Percentiles rank a stretch among this genome's conserved stretches.
phyloP scores from a whole-genome alignment of 1,284 basidiomycete species.

The Lignosus rhinocerotis region DNA sequence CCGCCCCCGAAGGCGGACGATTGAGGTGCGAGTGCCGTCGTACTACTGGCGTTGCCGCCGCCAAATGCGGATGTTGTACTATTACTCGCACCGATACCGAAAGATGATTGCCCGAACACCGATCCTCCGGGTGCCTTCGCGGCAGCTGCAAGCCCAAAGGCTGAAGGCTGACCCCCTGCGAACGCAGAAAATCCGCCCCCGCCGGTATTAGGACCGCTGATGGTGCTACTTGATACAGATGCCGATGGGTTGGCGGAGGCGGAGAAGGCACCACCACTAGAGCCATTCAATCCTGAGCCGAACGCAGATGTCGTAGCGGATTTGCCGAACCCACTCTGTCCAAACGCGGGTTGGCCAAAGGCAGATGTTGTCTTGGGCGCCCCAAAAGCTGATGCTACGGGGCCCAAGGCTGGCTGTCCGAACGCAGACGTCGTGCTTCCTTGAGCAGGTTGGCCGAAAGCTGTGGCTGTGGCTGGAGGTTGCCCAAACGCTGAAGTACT shows the following conservation, averaged over 20 bases:
- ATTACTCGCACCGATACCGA: slow-evolving; percentile 14
- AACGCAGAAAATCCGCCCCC: slow-evolving; percentile 36
- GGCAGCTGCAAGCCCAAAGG: slow-evolving; percentile 34
- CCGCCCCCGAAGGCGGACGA: slow-evolving; percentile 31
- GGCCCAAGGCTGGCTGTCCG: slow-evolving; percentile 28
- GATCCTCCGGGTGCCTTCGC: slow-evolving; percentile 26
- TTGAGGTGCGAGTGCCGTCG: slow-evolving; percentile 2
- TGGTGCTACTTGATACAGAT: slow-evolving; percentile 18
- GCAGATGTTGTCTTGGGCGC: slow-evolving; percentile 28
- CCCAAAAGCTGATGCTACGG: slow-evolving; percentile 32
- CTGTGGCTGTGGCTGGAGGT: slow-evolving; percentile 24
- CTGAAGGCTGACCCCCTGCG: slow-evolving; percentile 32
- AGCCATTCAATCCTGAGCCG: slow-evolving; percentile 20
- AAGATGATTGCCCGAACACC: slow-evolving; percentile 32
- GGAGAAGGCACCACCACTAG: slow-evolving; percentile 27
- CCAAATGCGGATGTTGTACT: slow-evolving; percentile 32
- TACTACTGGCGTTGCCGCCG: slow-evolving; percentile 25
- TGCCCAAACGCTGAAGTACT: slow-evolving; percentile 39
- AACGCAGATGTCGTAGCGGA: slow-evolving; percentile 37
- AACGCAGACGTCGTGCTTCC: slow-evolving; percentile 31
- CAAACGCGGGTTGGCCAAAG: slow-evolving; percentile 33
- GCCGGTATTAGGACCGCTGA: background rate
- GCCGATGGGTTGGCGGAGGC: slow-evolving; percentile 25
- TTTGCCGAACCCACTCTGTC: slow-evolving; percentile 30
- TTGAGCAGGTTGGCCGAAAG: slow-evolving; percentile 34